A percentile compares a stretch with the other conserved stretches of the same genome.
phyloP scores from a whole-genome alignment of 208 protist species.

The Plasmodiophora brassicae region DNA sequence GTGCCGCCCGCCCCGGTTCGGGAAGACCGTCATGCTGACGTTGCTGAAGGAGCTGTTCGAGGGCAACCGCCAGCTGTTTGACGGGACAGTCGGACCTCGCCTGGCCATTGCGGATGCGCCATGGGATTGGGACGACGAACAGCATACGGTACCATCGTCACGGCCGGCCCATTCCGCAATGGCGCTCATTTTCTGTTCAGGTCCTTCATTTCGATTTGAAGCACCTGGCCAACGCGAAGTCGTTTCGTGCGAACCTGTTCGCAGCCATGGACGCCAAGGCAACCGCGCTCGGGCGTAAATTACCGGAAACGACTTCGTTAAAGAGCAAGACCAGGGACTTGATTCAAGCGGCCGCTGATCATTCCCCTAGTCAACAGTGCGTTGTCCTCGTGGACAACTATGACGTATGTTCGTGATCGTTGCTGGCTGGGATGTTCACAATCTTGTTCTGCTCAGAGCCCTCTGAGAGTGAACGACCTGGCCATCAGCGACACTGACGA shows the following conservation, averaged over 20 bases:
- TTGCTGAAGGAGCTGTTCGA: slow-evolving; percentile 12
- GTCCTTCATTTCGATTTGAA: background rate
- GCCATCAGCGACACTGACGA: too few relatives aligned
- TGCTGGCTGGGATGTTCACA: background rate
- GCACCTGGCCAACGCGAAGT: background rate
- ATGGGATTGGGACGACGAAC: background rate
- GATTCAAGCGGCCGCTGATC: background rate
- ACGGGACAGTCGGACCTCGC: background rate
- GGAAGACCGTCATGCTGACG: background rate
- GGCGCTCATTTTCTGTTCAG: background rate
- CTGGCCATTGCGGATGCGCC: background rate
- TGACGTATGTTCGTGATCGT: background rate
- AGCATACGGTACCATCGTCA: background rate
- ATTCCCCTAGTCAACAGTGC: background rate
- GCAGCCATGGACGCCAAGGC: background rate
- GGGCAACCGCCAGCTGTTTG: background rate
- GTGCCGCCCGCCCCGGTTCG: slow-evolving; percentile 13
- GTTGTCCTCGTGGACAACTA: slow-evolving; percentile 23
- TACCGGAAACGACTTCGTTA: background rate
- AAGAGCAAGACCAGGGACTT: background rate
- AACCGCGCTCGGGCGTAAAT: background rate
- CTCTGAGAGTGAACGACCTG: too few relatives aligned
- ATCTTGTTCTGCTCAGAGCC: too few relatives aligned
- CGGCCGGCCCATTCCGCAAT: background rate
- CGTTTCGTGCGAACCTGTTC: background rate